These are phyloP conservation scores for Ustilago trichophora DNA, from an alignment of 1,284 basidiomycete species.

Conservation along the genomic window DNA sequence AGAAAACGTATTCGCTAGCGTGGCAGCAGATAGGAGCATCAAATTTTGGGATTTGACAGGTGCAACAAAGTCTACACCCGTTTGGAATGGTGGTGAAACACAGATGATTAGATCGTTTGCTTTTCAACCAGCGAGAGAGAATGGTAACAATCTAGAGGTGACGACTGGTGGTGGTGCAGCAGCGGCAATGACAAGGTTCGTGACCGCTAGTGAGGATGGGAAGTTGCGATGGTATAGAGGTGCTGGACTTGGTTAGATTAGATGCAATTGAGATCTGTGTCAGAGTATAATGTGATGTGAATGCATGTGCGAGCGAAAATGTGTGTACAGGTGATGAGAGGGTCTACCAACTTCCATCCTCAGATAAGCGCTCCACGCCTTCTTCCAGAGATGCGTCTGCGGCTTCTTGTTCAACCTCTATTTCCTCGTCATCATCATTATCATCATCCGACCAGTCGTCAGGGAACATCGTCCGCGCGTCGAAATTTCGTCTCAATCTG, in stretches of 20 bases:
- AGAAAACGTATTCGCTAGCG: constrained; percentile 22
- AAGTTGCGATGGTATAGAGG: constrained; percentile 36
- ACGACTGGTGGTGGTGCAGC: neutral
- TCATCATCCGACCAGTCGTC: constrained; percentile 37
- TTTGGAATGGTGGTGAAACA: constrained; percentile 33
- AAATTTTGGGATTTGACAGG: constrained; percentile 43
- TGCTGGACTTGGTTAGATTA: constrained; percentile 34
- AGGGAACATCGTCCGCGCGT: constrained; percentile 26
- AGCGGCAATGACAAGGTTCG: constrained; percentile 28
- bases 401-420: neutral
- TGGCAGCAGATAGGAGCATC: constrained; percentile 34
- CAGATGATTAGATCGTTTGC: constrained; percentile 11
- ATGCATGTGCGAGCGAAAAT: neutral
- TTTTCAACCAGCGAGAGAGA: constrained; percentile 7
- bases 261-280: too few relatives aligned
- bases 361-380: constrained; percentile 5
- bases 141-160: neutral
- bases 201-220: constrained; percentile 40
- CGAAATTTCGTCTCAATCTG: constrained; percentile 10
- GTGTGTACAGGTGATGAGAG: neutral
- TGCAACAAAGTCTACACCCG: constrained; percentile 23
- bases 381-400: too few relatives aligned
- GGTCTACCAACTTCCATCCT: constrained; percentile 22
- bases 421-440: constrained; percentile 1
- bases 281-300: neutral